A percentile compares a stretch with the other conserved stretches of the same genome.
Conservation (phyloP, 768 basidiomycete species). For the Lentinula guzmanii region DNA sequence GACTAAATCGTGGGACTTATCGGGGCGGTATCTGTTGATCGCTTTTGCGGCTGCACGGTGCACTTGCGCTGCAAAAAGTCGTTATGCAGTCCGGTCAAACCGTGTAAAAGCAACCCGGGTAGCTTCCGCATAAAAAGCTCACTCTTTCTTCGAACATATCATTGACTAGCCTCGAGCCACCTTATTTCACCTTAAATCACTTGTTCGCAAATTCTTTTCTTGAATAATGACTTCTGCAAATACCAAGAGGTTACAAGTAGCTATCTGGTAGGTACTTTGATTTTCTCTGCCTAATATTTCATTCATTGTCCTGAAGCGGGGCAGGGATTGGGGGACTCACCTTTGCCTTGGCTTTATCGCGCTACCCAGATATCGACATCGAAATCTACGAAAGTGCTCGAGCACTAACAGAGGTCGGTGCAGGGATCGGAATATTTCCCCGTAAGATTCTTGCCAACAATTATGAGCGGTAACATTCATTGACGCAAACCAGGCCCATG, state of each 20-base stretch:
- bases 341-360: conserved; percentile 30
- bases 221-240: conserved; percentile 17
- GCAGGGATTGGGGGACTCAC: conserved; percentile 42
- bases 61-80: neutral
- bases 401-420: conserved; percentile 50
- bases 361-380: conserved; percentile 48
- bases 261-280: conserved; percentile 41
- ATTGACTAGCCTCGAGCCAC: neutral
- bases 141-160: neutral
- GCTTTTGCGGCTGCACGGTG: neutral
- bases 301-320: conserved; percentile 29
- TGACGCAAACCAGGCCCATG: conserved; percentile 32
- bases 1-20: conserved; percentile 11
- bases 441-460: conserved; percentile 26
- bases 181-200: neutral
- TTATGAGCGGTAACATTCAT: neutral
- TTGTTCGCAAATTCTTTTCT: neutral
- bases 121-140: conserved; percentile 3
- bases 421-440: conserved; percentile 52
- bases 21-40: neutral
- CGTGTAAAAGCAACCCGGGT: conserved; percentile 6
- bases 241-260: conserved; percentile 38
- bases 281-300: conserved; percentile 9
- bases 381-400: conserved; percentile 49
- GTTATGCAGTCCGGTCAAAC: conserved; percentile 9